A percentile compares a stretch with the other conserved stretches of the same genome.
Evolutionary conservation across 495 filamentous ascomycete genomes (phyloP).

Genomic region (Astrothelium subdiscretum): DNA sequence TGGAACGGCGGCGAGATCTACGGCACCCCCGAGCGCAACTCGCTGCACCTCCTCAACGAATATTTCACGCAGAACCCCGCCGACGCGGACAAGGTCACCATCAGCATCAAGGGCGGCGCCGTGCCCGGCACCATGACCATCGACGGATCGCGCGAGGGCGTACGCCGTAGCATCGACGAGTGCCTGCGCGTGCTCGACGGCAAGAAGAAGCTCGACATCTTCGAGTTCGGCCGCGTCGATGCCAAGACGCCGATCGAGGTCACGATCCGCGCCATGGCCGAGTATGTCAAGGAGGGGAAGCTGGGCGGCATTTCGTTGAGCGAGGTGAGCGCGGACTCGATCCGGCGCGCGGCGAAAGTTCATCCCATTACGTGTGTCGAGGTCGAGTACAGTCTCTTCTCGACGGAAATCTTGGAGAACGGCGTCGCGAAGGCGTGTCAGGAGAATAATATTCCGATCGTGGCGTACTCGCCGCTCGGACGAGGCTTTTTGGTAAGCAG

Average conservation of each 20-base stretch:
- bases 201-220: slow-evolving; percentile 73
- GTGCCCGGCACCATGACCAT: slow-evolving; percentile 28
- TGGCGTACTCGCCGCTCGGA: slow-evolving; percentile 56
- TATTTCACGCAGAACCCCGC: slow-evolving; percentile 60
- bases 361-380: slow-evolving; percentile 65
- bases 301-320: slow-evolving; percentile 67
- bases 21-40: slow-evolving; percentile 58
- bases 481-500: slow-evolving; percentile 26
- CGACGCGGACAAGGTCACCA: slow-evolving; percentile 51
- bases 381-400: slow-evolving; percentile 64
- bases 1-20: slow-evolving; percentile 82
- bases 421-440: slow-evolving; percentile 61
- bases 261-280: slow-evolving; percentile 38
- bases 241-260: slow-evolving; percentile 47
- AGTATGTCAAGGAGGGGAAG: slow-evolving; percentile 64
- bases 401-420: slow-evolving; percentile 58
- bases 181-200: slow-evolving; percentile 45
- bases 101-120: slow-evolving; percentile 53
- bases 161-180: slow-evolving; percentile 57
- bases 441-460: slow-evolving; percentile 57
- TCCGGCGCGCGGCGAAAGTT: slow-evolving; percentile 58
- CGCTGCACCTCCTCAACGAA: slow-evolving; percentile 47
- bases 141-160: slow-evolving; percentile 50
- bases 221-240: slow-evolving; percentile 66
- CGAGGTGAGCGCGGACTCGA: slow-evolving; percentile 62